phyloP scores from a whole-genome alignment of 768 basidiomycete genomes.

The Termitomyces heimii region DNA sequence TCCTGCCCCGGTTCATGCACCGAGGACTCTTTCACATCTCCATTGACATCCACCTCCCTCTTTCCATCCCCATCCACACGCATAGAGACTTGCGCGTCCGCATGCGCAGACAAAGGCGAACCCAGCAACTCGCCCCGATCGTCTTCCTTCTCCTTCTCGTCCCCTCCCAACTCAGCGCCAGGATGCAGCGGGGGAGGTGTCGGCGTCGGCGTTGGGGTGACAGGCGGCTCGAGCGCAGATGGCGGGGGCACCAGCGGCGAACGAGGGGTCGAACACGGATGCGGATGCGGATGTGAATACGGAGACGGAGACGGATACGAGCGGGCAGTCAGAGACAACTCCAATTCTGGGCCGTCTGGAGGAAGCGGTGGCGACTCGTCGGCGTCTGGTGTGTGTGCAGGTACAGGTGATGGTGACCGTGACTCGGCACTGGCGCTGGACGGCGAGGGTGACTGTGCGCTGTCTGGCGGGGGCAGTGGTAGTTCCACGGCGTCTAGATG shows the following conservation, averaged over 20 bases:
- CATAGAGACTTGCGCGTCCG: not conserved
- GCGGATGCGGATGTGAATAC: not conserved
- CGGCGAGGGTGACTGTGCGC: not conserved
- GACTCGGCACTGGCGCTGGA: not conserved
- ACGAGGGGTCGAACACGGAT: not conserved
- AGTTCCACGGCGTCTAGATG: too few relatives aligned
- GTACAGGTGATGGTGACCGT: too few relatives aligned
- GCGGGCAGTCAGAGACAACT: too few relatives aligned
- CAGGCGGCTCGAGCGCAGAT: not conserved
- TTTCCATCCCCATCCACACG: not conserved
- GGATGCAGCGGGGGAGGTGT: not conserved
- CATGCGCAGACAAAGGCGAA: not conserved
- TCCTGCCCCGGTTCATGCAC: not conserved
- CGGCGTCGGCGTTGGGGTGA: not conserved
- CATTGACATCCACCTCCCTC: not conserved
- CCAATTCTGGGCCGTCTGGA: too few relatives aligned
- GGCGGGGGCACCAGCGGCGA: not conserved
- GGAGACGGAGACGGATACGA: too few relatives aligned
- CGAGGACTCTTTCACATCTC: too few relatives aligned
- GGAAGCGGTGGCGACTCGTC: too few relatives aligned
- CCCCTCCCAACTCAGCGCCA: not conserved
- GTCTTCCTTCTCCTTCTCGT: not conserved
- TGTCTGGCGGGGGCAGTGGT: not conserved
- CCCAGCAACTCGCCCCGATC: not conserved
- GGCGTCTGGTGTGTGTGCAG: too few relatives aligned